A percentile compares a stretch with the other conserved stretches of the same genome.
Evolutionary conservation across 2,329 filamentous ascomycete genomes (phyloP).

Genomic region (Pseudocercospora macadamiae): DNA sequence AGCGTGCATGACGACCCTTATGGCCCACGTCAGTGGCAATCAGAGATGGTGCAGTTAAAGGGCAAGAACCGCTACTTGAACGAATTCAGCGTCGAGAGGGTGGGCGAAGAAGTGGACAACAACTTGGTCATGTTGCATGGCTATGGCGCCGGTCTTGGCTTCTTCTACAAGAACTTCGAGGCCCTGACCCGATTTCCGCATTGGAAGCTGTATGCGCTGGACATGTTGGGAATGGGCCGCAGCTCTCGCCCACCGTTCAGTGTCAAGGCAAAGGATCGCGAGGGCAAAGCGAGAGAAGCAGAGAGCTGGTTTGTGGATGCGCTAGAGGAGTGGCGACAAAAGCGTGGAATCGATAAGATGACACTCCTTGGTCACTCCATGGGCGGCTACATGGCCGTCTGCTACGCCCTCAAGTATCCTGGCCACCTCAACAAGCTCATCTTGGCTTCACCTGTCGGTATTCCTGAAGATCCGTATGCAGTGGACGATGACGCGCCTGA

Average conservation of each 20-base stretch:
- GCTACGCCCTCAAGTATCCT: conserved; percentile 95
- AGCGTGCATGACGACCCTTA: conserved; percentile 62
- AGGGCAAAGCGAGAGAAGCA: conserved; percentile 81
- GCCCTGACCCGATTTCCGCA: conserved; percentile 75
- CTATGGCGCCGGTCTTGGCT: conserved; percentile 92
- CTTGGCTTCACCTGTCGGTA: conserved; percentile 88
- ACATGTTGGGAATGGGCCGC: conserved; percentile 93
- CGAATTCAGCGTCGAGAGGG: conserved; percentile 85
- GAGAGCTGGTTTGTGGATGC: conserved; percentile 97
- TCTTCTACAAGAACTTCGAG: conserved; percentile 99
- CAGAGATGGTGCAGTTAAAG: conserved; percentile 78
- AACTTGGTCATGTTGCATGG: conserved; percentile 95
- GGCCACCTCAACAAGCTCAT: conserved; percentile 95
- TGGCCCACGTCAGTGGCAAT: conserved; percentile 83
- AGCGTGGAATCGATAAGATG: conserved; percentile 87
- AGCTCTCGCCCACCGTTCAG: conserved; percentile 82
- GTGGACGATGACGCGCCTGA: conserved; percentile 80
- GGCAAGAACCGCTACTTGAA: conserved; percentile 88
- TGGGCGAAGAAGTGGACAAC: conserved; percentile 77
- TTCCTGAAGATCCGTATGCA: conserved; percentile 92
- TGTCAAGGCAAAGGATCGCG: conserved; percentile 76
- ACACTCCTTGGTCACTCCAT: conserved; percentile 91
- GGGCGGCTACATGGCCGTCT: conserved; percentile 91
- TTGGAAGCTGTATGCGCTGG: conserved; percentile 91
- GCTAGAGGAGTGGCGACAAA: conserved; percentile 90